Evolutionary conservation across 805 yeast species (phyloP), one percentile per base, ranked within the genome.

Genomic region (Wickerhamiella brachini): DNA sequence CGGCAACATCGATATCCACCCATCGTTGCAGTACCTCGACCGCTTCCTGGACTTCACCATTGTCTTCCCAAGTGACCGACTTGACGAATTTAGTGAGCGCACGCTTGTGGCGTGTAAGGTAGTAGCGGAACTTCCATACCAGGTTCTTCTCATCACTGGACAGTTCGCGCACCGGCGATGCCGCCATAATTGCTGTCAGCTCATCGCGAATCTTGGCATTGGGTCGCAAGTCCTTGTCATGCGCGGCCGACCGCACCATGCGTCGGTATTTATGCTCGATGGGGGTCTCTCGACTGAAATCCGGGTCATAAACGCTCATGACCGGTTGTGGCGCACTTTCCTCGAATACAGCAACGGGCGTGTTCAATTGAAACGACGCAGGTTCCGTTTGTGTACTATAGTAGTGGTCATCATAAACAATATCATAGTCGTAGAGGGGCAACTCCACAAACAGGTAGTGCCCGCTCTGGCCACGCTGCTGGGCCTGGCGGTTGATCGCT

Each of bases 71-170:
- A 57, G 89, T 82, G 17, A 89, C 84, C 44, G 94, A 81, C 64
- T 88, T 87, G 56, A 90, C 74, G 54, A 93, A 81, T 65, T 90
- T 90, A 24, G 89, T 82, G 51, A 85, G 69, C 1, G 83, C 82
- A 51, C 74, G 77, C 60, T 78, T 78, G 58, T 80, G 80, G 49
- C 80, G 75, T n/a, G 84, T 70, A 18, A 85, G 67, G 65, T 81
- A 89, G 67, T 85, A 93, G 50, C 97, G 69, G 66, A 83, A 90
- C 65, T 84, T 85, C 97, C 97, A 90, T 9, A 90, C 74, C 60
- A 87, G 67, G 56, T 87, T 86, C 68, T 84, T 86, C 57, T 90
- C 96, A 61, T 82, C 80, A 49, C 84, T 89, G 5, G 82, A 76
- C 46, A 93, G 70, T 57, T 80, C 84, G 49, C 85, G 85, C 44